Evolutionary conservation across 495 filamentous ascomycete genomes (phyloP), one percentile per base, ranked within the genome.

Genomic region (Neurospora sp.): DNA sequence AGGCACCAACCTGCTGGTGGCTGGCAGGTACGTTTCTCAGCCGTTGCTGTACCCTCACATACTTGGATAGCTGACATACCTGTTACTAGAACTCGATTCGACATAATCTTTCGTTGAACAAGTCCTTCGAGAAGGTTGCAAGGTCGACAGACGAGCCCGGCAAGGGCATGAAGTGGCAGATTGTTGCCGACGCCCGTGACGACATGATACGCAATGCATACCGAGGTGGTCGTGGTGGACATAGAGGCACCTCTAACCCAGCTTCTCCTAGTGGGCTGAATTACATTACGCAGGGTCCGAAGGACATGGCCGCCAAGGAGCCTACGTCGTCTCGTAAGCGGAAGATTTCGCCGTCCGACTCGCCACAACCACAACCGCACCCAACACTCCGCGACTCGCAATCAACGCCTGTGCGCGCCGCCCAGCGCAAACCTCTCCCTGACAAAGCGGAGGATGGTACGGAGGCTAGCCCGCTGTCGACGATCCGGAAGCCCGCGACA

Each of bases 91-190:
- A 99, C 76, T 97, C 94, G 2, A 99, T 99, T 76, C 90, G 96
- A 3, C 96, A 99, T 76, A 98, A 98, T 76, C 82, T 99, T 23
- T 98, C 96, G 4, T 81, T 99, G 69, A 97, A 96, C 78, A 95
- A 97, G 81, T 88, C 90, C 0, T 99, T 99, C 80, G 89, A 92
- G 75, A 98, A 98, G 80, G 91, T 97, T 6, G 91, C 96, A 35
- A 91, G 96, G 42, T 88, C 92, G 6, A 96, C 94, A 0, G 93
- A 99, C 77, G 96, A 99, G 78, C 96, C 96, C 3, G 96, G 96
- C 4, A 99, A 99, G 83, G 96, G 96, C 35, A 97, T 97, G 94
- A 97, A 98, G 79, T 99, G 96, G 96, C 90, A 92, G 81, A 92
- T 99, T 78, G 90, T 92, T 3, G 88, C 90, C 1, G 92, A 94